These are phyloP conservation scores for Globisporangium acanthophoron DNA, from an alignment of 352 stramenopile species.

Conservation along the genomic window DNA sequence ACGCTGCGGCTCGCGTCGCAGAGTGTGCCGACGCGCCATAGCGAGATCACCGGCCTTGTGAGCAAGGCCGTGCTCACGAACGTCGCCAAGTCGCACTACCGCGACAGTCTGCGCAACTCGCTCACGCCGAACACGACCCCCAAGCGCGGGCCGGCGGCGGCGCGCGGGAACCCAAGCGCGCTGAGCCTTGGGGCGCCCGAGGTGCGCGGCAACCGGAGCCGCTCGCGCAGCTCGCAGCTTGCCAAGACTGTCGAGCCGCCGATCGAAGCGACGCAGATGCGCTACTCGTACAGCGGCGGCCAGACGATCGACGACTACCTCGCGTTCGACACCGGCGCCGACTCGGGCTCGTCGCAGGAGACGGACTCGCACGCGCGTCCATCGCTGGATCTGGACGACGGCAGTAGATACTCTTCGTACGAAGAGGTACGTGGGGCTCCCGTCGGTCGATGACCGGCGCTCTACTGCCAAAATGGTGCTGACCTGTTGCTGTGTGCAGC, in stretches of 20 bases:
- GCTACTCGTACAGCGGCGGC: conserved; percentile 58
- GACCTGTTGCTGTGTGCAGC: neutral
- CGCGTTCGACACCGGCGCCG: conserved; percentile 27
- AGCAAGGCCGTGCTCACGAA: conserved; percentile 74
- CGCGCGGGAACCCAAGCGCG: conserved; percentile 12
- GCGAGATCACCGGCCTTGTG: conserved; percentile 62
- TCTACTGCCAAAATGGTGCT: neutral
- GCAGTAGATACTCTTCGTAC: conserved; percentile 20
- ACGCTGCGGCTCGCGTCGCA: conserved; percentile 71
- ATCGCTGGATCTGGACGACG: conserved; percentile 30
- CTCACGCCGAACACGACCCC: conserved; percentile 49
- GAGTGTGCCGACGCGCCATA: conserved; percentile 52
- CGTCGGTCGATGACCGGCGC: too few species aligned
- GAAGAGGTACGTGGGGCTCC: conserved; percentile 22
- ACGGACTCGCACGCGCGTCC: conserved; percentile 33
- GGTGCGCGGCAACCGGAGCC: conserved; percentile 44
- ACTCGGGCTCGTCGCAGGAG: conserved; percentile 51
- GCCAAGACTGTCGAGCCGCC: conserved; percentile 25
- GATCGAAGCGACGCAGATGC: conserved; percentile 32
- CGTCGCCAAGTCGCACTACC: conserved; percentile 73
- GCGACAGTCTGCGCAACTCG: conserved; percentile 52
- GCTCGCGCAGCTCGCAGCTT: conserved; percentile 45
- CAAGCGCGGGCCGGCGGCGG: conserved; percentile 22
- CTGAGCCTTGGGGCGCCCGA: conserved; percentile 23
- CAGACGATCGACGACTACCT: conserved; percentile 56